These are phyloP conservation scores for Plasmodium vivax DNA, from an alignment of 169 alveolate species.

Conservation along the genomic window DNA sequence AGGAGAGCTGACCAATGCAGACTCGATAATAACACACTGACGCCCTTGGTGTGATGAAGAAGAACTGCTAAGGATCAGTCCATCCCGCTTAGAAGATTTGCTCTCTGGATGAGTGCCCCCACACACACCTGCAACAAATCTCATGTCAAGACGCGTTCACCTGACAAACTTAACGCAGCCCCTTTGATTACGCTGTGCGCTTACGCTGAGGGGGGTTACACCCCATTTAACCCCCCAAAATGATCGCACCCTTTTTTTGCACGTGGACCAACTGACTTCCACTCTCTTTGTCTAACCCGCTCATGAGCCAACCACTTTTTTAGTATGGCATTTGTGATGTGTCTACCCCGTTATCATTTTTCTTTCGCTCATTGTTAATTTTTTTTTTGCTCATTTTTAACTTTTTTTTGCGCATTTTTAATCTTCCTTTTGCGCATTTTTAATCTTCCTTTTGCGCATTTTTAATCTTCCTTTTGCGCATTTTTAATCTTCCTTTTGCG, in stretches of 20 bases:
- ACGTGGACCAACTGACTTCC: not conserved
- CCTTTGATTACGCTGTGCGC: not conserved
- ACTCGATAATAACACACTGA: slow-evolving; percentile 2
- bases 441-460: not conserved
- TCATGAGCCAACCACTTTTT: not conserved
- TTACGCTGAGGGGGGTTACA: not conserved
- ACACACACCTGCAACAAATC: not conserved
- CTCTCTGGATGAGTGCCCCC: not conserved
- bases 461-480: not conserved
- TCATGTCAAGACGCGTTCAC: not conserved
- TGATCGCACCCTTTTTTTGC: not conserved
- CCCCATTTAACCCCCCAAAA: not conserved
- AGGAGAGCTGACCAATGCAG: slow-evolving; percentile 26
- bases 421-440: not conserved
- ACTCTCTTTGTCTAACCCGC: not conserved
- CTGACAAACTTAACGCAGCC: not conserved
- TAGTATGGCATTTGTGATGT: not conserved
- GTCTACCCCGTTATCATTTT: not conserved
- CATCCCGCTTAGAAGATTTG: not conserved
- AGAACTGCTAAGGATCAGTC: not conserved
- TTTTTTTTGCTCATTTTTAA: not conserved
- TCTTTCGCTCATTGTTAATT: not conserved
- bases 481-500: not conserved
- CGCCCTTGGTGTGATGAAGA: not conserved
- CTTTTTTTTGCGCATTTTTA: not conserved